Conservation (phyloP, 208 protist species). For the Lotmaria passim region DNA sequence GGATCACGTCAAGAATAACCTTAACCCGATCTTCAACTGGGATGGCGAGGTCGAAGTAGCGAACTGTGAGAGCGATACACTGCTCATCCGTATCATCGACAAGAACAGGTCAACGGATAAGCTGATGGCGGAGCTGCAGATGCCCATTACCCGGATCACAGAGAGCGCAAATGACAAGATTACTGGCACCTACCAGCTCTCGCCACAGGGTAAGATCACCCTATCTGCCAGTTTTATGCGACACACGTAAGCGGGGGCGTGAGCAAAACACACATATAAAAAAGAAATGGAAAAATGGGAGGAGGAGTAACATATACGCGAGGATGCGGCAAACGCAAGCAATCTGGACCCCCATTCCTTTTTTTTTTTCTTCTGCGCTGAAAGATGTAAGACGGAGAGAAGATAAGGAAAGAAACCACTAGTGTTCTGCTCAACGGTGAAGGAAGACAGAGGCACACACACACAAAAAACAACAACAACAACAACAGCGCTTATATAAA, state of each 20-base stretch:
- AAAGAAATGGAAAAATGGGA: background rate
- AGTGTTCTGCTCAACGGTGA: no score
- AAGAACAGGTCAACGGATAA: conserved; percentile 70
- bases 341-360: background rate
- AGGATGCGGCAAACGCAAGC: background rate
- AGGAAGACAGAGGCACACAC: no score
- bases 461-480: no score
- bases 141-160: conserved; percentile 43
- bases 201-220: conserved; percentile 59
- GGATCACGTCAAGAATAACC: conserved; percentile 45
- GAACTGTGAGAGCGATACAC: conserved; percentile 44
- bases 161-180: conserved; percentile 29
- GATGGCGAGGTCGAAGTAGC: conserved; percentile 58
- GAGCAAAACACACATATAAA: background rate
- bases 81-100: conserved; percentile 61
- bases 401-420: no score
- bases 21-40: conserved; percentile 76
- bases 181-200: conserved; percentile 48
- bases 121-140: conserved; percentile 58
- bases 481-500: no score
- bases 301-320: background rate
- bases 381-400: no score
- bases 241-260: conserved; percentile 25
- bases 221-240: conserved; percentile 45
- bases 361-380: background rate